Conservation (phyloP, 139 green algal species). For the Chlamydomonas asymmetrica region DNA sequence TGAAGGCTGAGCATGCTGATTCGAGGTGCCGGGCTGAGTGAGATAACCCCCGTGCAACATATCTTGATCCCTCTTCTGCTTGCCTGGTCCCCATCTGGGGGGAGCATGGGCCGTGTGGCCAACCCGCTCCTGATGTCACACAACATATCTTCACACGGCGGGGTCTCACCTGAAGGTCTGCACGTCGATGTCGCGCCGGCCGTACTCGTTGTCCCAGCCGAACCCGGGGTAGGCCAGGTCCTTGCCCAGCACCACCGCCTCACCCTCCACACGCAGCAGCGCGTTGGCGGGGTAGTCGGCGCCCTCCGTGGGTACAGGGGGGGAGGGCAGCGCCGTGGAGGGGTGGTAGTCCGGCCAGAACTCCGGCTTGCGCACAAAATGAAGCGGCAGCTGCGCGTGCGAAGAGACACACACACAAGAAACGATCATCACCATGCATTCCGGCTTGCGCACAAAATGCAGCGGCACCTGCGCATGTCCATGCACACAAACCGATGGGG, state of each 20-base stretch:
- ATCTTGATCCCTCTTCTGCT: too few relatives aligned
- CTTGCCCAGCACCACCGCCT: conserved; percentile 68
- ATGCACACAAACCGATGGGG: too few relatives aligned
- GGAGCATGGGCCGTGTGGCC: too few relatives aligned
- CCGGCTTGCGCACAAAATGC: conserved; percentile 55
- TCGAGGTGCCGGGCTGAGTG: too few relatives aligned
- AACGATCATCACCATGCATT: too few relatives aligned
- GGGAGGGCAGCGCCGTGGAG: conserved; percentile 22
- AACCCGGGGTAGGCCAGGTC: conserved; percentile 69
- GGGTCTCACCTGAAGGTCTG: conserved; percentile 38
- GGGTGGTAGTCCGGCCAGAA: conserved; percentile 76
- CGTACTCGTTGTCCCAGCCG: conserved; percentile 86
- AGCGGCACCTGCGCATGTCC: conserved; percentile 55
- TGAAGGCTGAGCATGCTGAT: too few relatives aligned
- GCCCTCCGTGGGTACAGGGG: conserved; percentile 40
- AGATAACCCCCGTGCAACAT: too few relatives aligned
- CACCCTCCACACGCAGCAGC: conserved; percentile 33
- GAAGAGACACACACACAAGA: too few relatives aligned
- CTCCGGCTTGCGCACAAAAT: conserved; percentile 59
- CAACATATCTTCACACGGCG: too few relatives aligned
- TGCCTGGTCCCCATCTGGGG: too few relatives aligned
- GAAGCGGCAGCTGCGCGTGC: conserved; percentile 55
- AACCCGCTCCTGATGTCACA: too few relatives aligned
- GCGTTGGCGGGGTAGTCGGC: conserved; percentile 54
- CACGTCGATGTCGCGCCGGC: conserved; percentile 49